Conservation (phyloP, 805 yeast genomes). For the Vanderwaltozyma yarrowii region DNA sequence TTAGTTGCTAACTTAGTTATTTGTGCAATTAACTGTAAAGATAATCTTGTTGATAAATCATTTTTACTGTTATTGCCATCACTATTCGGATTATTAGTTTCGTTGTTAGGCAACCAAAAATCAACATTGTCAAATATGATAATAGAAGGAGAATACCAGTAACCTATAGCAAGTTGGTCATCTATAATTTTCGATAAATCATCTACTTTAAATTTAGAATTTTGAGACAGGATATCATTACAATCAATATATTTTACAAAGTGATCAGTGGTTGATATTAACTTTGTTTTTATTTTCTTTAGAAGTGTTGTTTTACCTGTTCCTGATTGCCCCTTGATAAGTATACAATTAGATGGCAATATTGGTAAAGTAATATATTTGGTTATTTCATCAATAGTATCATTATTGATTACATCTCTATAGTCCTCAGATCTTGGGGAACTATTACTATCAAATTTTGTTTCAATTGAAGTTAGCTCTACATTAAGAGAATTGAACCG, state of each 20-base stretch:
- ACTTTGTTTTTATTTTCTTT: conserved; percentile 29
- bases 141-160: conserved; percentile 73
- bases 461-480: background rate
- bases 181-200: conserved; percentile 34
- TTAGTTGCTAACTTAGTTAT: conserved; percentile 30
- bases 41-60: conserved; percentile 46
- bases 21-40: conserved; percentile 46
- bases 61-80: conserved; percentile 36
- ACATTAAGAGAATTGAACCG: background rate
- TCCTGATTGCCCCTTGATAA: conserved; percentile 68
- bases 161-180: conserved; percentile 38
- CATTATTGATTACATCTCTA: background rate
- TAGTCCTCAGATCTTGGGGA: background rate
- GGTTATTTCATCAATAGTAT: conserved; percentile 2
- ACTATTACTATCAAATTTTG: background rate
- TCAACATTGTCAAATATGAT: conserved; percentile 74
- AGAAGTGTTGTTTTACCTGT: conserved; percentile 66
- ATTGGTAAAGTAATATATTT: conserved; percentile 13
- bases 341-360: conserved; percentile 34
- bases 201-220: conserved; percentile 16
- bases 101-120: conserved; percentile 41
- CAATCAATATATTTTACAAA: conserved; percentile 40
- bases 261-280: conserved; percentile 14
- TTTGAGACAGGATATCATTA: conserved; percentile 33
- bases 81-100: conserved; percentile 30